Evolutionary conservation across 345 rosid species (phyloP).

Genomic region (Boechera retrofracta): DNA sequence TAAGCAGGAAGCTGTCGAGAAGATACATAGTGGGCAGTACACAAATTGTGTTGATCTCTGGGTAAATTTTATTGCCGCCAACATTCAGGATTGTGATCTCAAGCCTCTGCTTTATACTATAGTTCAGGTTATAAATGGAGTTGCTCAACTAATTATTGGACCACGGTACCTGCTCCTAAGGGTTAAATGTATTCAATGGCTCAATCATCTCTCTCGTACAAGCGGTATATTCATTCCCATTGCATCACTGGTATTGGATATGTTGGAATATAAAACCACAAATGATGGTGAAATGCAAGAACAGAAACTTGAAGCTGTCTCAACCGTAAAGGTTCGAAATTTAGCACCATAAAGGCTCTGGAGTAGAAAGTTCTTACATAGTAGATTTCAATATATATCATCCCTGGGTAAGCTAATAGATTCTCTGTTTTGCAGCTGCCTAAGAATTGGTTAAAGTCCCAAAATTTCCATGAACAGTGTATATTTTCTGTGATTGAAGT

Average conservation of each 20-base stretch:
- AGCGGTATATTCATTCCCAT: slow-evolving; percentile 81
- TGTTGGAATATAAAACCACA: slow-evolving; percentile 80
- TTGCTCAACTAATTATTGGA: slow-evolving; percentile 76
- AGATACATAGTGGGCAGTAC: slow-evolving; percentile 82
- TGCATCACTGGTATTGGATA: slow-evolving; percentile 67
- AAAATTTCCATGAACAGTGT: slow-evolving; percentile 75
- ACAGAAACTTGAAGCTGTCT: slow-evolving; percentile 60
- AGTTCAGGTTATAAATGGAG: slow-evolving; percentile 84
- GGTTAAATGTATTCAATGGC: slow-evolving; percentile 83
- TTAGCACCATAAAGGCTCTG: not conserved
- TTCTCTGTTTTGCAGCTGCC: slow-evolving; percentile 64
- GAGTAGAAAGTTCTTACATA: not conserved
- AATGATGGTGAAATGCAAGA: slow-evolving; percentile 61
- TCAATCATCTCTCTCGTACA: slow-evolving; percentile 71
- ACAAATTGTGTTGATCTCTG: slow-evolving; percentile 84
- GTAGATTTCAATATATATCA: slow-evolving; percentile 9
- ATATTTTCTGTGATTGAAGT: slow-evolving; percentile 69
- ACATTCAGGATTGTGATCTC: slow-evolving; percentile 62
- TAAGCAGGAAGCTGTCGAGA: slow-evolving; percentile 81
- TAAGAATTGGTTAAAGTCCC: slow-evolving; percentile 88
- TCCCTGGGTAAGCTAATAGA: slow-evolving; percentile 15
- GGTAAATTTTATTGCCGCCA: slow-evolving; percentile 70
- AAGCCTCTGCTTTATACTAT: slow-evolving; percentile 65
- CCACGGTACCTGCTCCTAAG: slow-evolving; percentile 89
- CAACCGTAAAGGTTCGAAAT: slow-evolving; percentile 67